phyloP scores from a whole-genome alignment of 305 asterid species.

The Solanum aculeatissimum region DNA sequence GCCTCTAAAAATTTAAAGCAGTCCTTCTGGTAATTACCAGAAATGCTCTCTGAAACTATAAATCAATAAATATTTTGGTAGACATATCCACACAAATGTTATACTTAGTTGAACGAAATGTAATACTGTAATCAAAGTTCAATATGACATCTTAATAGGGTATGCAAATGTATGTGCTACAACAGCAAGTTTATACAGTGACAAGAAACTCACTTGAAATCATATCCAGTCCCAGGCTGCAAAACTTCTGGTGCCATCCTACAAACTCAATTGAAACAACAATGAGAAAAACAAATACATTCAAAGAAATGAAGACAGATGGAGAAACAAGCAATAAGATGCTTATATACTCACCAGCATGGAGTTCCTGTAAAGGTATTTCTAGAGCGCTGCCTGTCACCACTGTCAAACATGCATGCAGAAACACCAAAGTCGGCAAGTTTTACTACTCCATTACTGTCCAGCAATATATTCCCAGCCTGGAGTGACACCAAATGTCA shows the following conservation, averaged over 20 bases:
- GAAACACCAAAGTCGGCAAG: conserved; percentile 99
- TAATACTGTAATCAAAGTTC: neutral
- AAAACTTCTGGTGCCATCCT: conserved; percentile 99
- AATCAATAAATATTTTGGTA: neutral
- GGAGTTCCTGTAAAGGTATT: conserved; percentile 99
- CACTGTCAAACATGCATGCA: conserved; percentile 92
- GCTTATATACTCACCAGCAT: conserved; percentile 55
- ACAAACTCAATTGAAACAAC: conserved; percentile 7
- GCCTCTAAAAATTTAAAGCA: neutral
- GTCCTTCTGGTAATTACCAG: neutral
- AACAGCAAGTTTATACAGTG: neutral
- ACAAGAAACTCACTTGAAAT: conserved; percentile 69
- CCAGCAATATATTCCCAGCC: conserved; percentile 97
- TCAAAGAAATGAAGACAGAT: neutral
- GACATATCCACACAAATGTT: neutral
- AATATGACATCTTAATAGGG: neutral
- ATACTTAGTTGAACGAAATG: neutral
- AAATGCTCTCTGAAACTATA: neutral
- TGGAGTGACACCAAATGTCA: conserved; percentile 23
- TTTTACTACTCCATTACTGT: conserved; percentile 77
- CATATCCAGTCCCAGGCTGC: conserved; percentile 99
- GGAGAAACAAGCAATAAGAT: neutral
- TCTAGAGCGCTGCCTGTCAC: conserved; percentile 94
- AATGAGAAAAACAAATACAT: neutral
- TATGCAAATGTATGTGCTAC: neutral